Conservation (phyloP, 1,284 basidiomycete genomes). For the Trametes hirsuta region DNA sequence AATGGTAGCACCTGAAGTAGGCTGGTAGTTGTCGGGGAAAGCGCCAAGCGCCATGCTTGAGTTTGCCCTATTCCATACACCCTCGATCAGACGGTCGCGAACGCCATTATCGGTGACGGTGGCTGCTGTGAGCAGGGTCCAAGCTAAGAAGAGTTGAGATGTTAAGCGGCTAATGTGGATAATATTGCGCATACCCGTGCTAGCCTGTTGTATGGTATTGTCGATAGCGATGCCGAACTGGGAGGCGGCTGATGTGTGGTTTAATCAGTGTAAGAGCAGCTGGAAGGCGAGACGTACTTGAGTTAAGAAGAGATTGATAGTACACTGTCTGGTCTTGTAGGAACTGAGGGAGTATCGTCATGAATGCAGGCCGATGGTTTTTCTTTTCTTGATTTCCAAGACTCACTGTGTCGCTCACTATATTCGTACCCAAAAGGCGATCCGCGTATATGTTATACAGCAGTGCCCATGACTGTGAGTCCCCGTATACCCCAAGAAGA, state of each 20-base stretch:
- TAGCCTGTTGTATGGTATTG: conserved; percentile 7
- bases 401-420: conserved; percentile 29
- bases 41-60: conserved; percentile 24
- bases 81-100: conserved; percentile 25
- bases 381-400: background rate
- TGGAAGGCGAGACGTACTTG: background rate
- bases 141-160: conserved; percentile 18
- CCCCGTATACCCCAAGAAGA: conserved; percentile 43
- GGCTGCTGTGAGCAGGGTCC: conserved; percentile 31
- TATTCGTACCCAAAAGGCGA: conserved; percentile 46
- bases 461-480: conserved; percentile 56
- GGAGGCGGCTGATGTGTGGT: background rate
- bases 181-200: no score
- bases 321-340: conserved; percentile 11
- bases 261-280: background rate
- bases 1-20: conserved; percentile 7
- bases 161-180: background rate
- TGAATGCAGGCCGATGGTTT: background rate
- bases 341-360: background rate
- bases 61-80: conserved; percentile 26
- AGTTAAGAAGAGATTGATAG: conserved; percentile 7
- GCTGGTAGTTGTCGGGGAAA: conserved; percentile 27
- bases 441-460: conserved; percentile 71
- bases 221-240: conserved; percentile 24
- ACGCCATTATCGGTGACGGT: conserved; percentile 24